Conservation (phyloP, 2,329 filamentous ascomycete genomes). For the Cadophora malorum region DNA sequence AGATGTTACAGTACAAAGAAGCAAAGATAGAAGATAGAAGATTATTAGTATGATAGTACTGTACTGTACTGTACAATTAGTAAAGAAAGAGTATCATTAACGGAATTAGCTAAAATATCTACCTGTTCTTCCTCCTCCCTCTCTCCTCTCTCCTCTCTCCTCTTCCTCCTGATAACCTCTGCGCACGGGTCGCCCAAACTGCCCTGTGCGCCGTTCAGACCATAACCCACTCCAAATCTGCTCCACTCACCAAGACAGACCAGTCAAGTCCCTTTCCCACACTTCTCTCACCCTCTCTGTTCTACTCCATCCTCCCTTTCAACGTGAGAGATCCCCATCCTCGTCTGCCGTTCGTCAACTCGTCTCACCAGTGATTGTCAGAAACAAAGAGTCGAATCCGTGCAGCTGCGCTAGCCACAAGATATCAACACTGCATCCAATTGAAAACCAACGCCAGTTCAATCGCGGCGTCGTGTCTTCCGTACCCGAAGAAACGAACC, state of each 20-base stretch:
- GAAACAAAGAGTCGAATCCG: slow-evolving; percentile 2
- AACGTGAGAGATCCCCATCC: not conserved
- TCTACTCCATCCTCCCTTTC: not conserved
- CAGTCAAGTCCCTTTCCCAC: not conserved
- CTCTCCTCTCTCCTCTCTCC: not conserved
- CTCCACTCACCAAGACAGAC: not conserved
- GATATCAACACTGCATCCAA: too few relatives aligned
- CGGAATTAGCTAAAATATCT: too few relatives aligned
- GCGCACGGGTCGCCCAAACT: not conserved
- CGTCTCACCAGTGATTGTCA: not conserved
- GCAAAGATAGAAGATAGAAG: not conserved
- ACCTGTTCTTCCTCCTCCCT: too few relatives aligned
- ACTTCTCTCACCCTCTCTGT: not conserved
- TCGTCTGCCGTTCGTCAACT: not conserved
- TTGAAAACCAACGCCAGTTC: not conserved
- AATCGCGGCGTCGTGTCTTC: not conserved
- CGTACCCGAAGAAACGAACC: slow-evolving; percentile 6
- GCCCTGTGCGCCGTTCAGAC: slow-evolving; percentile 7
- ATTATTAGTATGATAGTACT: not conserved
- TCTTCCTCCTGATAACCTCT: not conserved
- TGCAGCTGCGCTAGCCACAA: not conserved
- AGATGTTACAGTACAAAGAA: not conserved
- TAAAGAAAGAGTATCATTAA: not conserved
- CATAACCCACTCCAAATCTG: not conserved
- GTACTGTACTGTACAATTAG: too few relatives aligned